Base-by-base conservation (phyloP, 2,329 filamentous ascomycete species). In the Colletotrichum plurivorum region DNA sequence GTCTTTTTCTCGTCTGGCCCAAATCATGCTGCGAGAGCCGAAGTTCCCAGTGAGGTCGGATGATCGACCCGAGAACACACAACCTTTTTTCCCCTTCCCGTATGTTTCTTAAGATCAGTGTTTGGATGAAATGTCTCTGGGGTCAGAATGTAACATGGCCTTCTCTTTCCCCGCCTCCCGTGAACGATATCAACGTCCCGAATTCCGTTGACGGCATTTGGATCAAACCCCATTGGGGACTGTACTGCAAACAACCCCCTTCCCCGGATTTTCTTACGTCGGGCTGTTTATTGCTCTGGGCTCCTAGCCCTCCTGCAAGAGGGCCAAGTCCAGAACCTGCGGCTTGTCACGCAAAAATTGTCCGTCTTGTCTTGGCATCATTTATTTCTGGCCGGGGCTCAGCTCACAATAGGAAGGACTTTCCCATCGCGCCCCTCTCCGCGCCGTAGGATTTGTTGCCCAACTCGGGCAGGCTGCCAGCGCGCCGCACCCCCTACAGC, bases 51-150 rank as follows among this genome's bases (percentile, higher is more conserved):
- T 60, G 27, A 60, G 20, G 59, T 45, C 64, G 64, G 64, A 57
- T 67, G 59, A 67, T 67, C 52, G 59, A 63, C 64, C 64, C 64
- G 59, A 41, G 39, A 45, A 46, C 43, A 62, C 13, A 56, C 36
- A 51, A 25, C 51, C 49, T 56, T 56, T 16, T 54, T 25, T 5
- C 51, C 27, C 27, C 27, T 31, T 43, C n/a, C 54, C 22, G 15
- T 43, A 4, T 22, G 41, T 31, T 67, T 27, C n/a, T 57, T 27
- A 53, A 53, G 16, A 57, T 57, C 36, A 15, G 25, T 9, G 45
- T 53, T 63, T n/a, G 59, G 53, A 63, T 39, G 53, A 27, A 31
- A 51, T 49, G 39, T 9, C 15, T 16, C 31, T 31, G 27, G 18
- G 45, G 31, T 25, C 20, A 22, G 31, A 43, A 57, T 63, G 52